Evolutionary conservation across 1,284 basidiomycete species (phyloP), one percentile per base, ranked within the genome.

Genomic region (Trichosporon sp.): DNA sequence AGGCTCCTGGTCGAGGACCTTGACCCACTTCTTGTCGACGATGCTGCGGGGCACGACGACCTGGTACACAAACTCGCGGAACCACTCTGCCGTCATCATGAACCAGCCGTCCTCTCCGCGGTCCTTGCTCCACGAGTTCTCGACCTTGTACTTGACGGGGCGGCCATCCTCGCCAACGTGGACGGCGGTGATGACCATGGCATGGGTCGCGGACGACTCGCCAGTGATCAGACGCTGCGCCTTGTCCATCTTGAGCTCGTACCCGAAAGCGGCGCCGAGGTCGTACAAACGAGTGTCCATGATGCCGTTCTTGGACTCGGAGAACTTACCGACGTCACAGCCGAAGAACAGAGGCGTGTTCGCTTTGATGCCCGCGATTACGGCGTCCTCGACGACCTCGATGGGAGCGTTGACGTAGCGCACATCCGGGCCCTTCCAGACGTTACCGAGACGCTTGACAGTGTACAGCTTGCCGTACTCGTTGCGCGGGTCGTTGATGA

Each of bases 401-500:
- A 90, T 90, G 74, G 91, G 88, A 0, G 93, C 93, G 86, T 98
- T 98, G 73, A 98, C 93, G 80, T 92, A 96, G 56, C 90, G 87
- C 38, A 98, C 91, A 7, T 90, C 88, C 0, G 91, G 88, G 4
- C 89, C 93, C 74, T 91, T 92, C 90, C 92, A 94, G 48, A 98
- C 87, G 80, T 98, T 98, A 10, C 95, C 94, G 64, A 98, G 90
- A 75, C 92, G 91, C 78, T 96, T 91, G 38, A 98, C 93, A 4
- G 93, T 93, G 85, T 96, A 96, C n/a, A 96, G 87, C 83, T 90
- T 91, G 72, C 87, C 88, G 79, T 91, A 92, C 19, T 87, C 86
- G 80, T 97, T 95, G 38, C 96, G 89, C 16, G 96, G 96, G 81
- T 98, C 96, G 80, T 98, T 91, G 84, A 98, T 95, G 46, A 98